Percentiles rank a stretch among this genome's conserved stretches.
phyloP scores from a whole-genome alignment of 495 filamentous ascomycete genomes.

The Aspergillus cristatus region DNA sequence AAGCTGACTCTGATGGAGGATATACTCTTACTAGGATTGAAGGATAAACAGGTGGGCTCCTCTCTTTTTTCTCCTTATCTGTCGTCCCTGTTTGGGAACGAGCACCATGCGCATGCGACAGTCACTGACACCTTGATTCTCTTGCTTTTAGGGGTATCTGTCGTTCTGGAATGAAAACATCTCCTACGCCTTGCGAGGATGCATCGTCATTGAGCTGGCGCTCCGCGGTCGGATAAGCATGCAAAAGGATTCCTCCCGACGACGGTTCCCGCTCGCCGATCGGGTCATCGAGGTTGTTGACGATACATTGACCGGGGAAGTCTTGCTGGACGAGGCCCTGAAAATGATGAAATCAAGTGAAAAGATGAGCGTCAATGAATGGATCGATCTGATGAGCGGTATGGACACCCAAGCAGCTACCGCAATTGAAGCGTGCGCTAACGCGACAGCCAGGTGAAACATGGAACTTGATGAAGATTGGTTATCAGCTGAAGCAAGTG shows the following conservation, averaged over 20 bases:
- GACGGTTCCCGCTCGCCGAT: slow-evolving; percentile 87
- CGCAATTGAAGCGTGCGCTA: no score
- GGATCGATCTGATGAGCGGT: slow-evolving; percentile 99
- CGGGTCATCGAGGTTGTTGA: slow-evolving; percentile 93
- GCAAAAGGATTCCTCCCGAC: slow-evolving; percentile 90
- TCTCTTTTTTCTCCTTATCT: slow-evolving; percentile 3
- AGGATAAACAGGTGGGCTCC: slow-evolving; percentile 85
- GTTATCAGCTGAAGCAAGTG: slow-evolving; percentile 98
- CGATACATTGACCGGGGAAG: slow-evolving; percentile 93
- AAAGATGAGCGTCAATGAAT: slow-evolving; percentile 98
- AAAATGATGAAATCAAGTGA: slow-evolving; percentile 99
- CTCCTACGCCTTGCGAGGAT: slow-evolving; percentile 91
- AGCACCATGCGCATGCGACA: not conserved
- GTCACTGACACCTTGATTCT: slow-evolving; percentile 11
- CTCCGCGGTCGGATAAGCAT: slow-evolving; percentile 95
- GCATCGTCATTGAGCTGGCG: slow-evolving; percentile 94
- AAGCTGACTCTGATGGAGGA: slow-evolving; percentile 99
- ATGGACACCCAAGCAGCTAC: no score
- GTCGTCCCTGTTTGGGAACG: not conserved
- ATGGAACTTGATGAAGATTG: slow-evolving; percentile 99
- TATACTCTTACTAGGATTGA: slow-evolving; percentile 84
- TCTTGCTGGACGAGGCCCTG: slow-evolving; percentile 92
- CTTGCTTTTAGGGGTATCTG: slow-evolving; percentile 66
- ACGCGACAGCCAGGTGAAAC: slow-evolving; percentile 64
- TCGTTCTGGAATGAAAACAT: slow-evolving; percentile 99